Conservation (phyloP, 2,329 filamentous ascomycete genomes). For the Aspergillus carbonarius region DNA sequence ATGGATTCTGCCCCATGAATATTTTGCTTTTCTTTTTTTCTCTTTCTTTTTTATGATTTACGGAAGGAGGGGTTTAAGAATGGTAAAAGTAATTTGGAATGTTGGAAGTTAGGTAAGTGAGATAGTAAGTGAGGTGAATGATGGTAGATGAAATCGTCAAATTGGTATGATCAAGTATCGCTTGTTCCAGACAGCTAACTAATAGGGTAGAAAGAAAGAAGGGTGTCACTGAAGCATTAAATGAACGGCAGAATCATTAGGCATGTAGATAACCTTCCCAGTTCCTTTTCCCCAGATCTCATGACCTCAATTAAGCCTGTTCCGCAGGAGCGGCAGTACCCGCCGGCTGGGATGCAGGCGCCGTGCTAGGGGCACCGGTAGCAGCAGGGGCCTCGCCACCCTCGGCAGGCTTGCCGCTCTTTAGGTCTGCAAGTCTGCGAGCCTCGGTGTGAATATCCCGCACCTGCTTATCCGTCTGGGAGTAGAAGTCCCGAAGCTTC, state of each 20-base stretch:
- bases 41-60: background rate
- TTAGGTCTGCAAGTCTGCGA: slow-evolving; percentile 80
- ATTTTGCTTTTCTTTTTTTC: background rate
- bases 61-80: too few relatives aligned
- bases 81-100: too few relatives aligned
- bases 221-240: slow-evolving; percentile 10
- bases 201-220: slow-evolving; percentile 6
- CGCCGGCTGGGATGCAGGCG: slow-evolving; percentile 23
- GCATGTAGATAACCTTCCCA: background rate
- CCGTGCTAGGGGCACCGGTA: slow-evolving; percentile 18
- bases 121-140: too few relatives aligned
- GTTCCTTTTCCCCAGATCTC: background rate
- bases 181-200: slow-evolving; percentile 16
- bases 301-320: slow-evolving; percentile 21
- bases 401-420: slow-evolving; percentile 56
- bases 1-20: too few relatives aligned
- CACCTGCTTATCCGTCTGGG: slow-evolving; percentile 80
- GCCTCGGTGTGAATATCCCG: slow-evolving; percentile 93
- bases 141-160: background rate
- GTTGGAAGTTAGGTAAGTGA: too few relatives aligned
- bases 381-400: slow-evolving; percentile 32
- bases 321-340: slow-evolving; percentile 27
- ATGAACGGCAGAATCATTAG: slow-evolving; percentile 10
- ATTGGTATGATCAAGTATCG: background rate
- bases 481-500: slow-evolving; percentile 85